Conservation (phyloP, 2,329 filamentous ascomycete species). For the Diaporthe velutina region DNA sequence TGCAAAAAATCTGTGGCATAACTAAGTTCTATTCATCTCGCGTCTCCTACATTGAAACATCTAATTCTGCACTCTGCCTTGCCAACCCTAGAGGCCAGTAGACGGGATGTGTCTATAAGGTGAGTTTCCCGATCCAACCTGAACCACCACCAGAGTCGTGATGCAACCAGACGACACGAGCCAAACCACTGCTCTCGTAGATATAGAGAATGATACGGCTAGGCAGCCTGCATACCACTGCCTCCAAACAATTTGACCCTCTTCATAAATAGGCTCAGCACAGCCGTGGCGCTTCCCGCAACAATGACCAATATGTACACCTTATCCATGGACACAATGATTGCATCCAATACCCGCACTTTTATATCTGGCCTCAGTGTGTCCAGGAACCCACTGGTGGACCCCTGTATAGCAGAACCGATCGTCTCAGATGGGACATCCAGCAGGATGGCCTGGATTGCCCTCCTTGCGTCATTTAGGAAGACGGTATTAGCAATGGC, state of each 20-base stretch:
- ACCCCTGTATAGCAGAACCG: slow-evolving; percentile 19
- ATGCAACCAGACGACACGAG: no score
- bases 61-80: no score
- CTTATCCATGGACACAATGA: not conserved
- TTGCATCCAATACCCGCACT: not conserved
- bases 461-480: slow-evolving; percentile 39
- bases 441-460: slow-evolving; percentile 28
- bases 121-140: no score
- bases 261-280: slow-evolving; percentile 21
- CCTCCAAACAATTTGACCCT: not conserved
- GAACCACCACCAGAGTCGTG: no score
- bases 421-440: slow-evolving; percentile 9
- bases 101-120: no score
- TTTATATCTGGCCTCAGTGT: not conserved
- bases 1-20: no score
- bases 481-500: slow-evolving; percentile 41
- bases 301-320: slow-evolving; percentile 5
- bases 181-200: no score
- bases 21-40: no score
- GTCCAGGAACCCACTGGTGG: slow-evolving; percentile 27
- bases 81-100: no score
- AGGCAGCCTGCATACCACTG: not conserved
- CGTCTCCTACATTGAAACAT: no score
- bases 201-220: not conserved
- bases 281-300: not conserved